Conservation (phyloP, 192 early-diverging fungal species). For the Lunasporangiospora selenospora region DNA sequence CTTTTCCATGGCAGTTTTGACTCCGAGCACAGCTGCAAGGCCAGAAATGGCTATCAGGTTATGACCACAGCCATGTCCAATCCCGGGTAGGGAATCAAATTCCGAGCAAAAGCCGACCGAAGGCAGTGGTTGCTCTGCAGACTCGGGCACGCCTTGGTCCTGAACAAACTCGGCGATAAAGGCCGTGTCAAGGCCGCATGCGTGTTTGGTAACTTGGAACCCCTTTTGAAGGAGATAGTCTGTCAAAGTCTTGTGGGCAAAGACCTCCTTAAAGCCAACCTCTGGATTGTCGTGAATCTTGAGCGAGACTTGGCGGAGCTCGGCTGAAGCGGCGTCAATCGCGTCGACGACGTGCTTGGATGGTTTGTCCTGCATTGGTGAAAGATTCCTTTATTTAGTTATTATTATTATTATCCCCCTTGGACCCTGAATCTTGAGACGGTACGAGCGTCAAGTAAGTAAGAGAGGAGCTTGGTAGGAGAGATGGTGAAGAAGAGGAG, state of each 20-base stretch:
- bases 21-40: constrained; percentile 61
- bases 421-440: too few species aligned
- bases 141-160: too few species aligned
- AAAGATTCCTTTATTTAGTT: too few species aligned
- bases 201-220: constrained; percentile 62
- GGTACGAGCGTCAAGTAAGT: too few species aligned
- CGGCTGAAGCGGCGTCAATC: constrained; percentile 35
- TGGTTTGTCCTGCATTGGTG: constrained; percentile 14
- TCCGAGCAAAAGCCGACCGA: constrained; percentile 58
- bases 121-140: constrained; percentile 55
- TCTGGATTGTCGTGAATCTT: constrained; percentile 71
- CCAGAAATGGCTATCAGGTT: constrained; percentile 73
- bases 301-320: constrained; percentile 51
- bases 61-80: constrained; percentile 72
- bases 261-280: constrained; percentile 57
- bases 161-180: constrained; percentile 73
- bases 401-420: too few species aligned
- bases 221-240: constrained; percentile 65
- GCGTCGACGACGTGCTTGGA: constrained; percentile 22
- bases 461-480: too few species aligned
- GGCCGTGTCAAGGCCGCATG: constrained; percentile 69
- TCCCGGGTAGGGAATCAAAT: constrained; percentile 75
- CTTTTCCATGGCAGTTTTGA: constrained; percentile 50
- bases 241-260: constrained; percentile 65
- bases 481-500: too few species aligned